Evolutionary conservation across 768 basidiomycete genomes (phyloP), one percentile per base, ranked within the genome.

Genomic region (Mycena indigotica): DNA sequence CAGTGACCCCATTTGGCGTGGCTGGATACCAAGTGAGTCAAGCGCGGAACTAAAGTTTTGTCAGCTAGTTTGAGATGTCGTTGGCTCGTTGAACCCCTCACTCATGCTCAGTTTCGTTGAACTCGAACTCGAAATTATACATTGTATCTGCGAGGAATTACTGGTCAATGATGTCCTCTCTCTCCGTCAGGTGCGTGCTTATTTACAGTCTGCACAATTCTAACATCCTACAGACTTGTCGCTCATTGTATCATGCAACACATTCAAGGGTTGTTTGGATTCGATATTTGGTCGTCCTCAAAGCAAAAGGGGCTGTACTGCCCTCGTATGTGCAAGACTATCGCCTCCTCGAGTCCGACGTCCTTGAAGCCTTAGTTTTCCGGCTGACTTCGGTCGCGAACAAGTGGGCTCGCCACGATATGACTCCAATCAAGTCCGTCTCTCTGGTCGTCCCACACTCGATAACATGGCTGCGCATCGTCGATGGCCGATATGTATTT

Each of bases 401-500:
- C 41, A 45, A 45, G 21, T 45, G 41, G 41, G 15, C 44, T 60
- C 28, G 8, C 52, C 4, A 50, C 55, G 16, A 23, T 38, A 6
- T 17, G 28, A 1, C 17, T 16, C 10, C 50, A 32, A 29, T 28
- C 28, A 2, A 28, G 53, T 13, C 1, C 19, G 26, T 57, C 58
- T 2, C 56, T 57, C 10, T 58, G 50, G 19, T 57, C 58, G 17
- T n/a, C n/a, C n/a, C n/a, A n/a, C n/a, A n/a, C n/a, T n/a, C n/a
- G n/a, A n/a, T n/a, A n/a, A n/a, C n/a, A 53, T 63, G 62, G 62
- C 55, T 63, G 13, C 62, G 58, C 46, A 28, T 63, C 4, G 55
- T 63, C 15, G 32, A 21, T 24, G 58, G 53, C 21, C 24, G 3
- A n/a, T 60, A 54, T 53, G 53, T 60, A 3, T 60, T 60, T 21